Conservation (phyloP, 139 green algal genomes). For the Medakamo hakoo region DNA sequence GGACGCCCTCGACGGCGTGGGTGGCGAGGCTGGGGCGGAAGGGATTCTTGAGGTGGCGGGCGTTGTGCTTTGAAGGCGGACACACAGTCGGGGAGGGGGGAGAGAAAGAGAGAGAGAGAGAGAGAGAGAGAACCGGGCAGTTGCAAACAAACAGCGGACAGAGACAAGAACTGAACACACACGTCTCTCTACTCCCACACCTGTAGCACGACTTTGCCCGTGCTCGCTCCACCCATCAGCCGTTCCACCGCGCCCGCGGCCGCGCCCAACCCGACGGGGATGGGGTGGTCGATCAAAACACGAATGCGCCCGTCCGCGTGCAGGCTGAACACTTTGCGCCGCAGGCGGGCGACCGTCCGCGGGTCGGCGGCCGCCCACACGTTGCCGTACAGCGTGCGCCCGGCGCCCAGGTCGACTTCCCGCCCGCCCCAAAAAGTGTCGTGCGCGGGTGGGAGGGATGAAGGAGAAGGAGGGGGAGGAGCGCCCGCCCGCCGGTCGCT, state of each 20-base stretch:
- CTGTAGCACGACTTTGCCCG: background rate
- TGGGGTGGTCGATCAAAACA: background rate
- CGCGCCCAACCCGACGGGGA: background rate
- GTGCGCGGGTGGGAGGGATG: slow-evolving; percentile 5
- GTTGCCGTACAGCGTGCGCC: slow-evolving; percentile 21
- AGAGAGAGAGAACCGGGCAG: background rate
- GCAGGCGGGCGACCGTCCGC: background rate
- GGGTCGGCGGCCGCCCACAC: slow-evolving; percentile 21
- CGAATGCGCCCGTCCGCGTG: background rate
- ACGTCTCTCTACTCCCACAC: background rate
- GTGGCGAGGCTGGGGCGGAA: too few species aligned
- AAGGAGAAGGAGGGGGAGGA: background rate
- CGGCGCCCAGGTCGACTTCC: slow-evolving; percentile 5
- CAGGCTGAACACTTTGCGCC: background rate
- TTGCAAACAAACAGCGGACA: background rate
- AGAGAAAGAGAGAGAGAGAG: too few species aligned
- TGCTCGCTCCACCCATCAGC: background rate
- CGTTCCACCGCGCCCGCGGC: background rate
- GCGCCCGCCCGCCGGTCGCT: too few species aligned
- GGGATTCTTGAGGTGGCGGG: too few species aligned
- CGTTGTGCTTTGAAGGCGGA: too few species aligned
- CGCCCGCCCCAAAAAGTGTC: slow-evolving; percentile 35
- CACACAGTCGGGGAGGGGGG: too few species aligned
- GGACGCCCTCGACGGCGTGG: too few species aligned
- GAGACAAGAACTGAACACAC: background rate